Conservation (phyloP, 371 early-diverging fungal species). For the Synchytrium microbalum region DNA sequence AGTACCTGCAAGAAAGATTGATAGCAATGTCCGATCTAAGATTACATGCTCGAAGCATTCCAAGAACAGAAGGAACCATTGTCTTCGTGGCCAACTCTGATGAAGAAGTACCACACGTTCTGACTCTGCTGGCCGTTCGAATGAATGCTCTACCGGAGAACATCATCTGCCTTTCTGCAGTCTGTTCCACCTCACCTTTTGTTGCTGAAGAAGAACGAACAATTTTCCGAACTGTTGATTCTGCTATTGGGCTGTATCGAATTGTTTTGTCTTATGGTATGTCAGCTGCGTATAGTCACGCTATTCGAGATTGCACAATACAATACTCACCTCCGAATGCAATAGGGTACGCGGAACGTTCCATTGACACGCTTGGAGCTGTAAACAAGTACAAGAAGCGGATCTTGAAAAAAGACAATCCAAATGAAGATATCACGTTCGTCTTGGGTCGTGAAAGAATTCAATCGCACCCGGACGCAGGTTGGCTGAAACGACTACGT, state of each 20-base stretch:
- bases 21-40: slow-evolving; percentile 28
- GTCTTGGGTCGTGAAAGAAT: slow-evolving; percentile 31
- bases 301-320: background rate
- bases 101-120: slow-evolving; percentile 36
- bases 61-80: slow-evolving; percentile 29
- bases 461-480: slow-evolving; percentile 4
- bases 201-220: slow-evolving; percentile 33
- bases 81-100: slow-evolving; percentile 35
- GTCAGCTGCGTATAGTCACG: background rate
- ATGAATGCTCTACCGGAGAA: slow-evolving; percentile 28
- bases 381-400: slow-evolving; percentile 26
- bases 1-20: slow-evolving; percentile 18
- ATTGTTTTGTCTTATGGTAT: slow-evolving; percentile 34
- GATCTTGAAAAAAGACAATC: slow-evolving; percentile 17
- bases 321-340: slow-evolving; percentile 1
- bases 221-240: slow-evolving; percentile 33
- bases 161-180: slow-evolving; percentile 32
- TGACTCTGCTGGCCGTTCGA: slow-evolving; percentile 26
- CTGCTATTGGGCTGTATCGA: slow-evolving; percentile 30
- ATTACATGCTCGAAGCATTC: slow-evolving; percentile 18
- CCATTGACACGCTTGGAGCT: slow-evolving; percentile 27
- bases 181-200: slow-evolving; percentile 25
- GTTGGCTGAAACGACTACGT: slow-evolving; percentile 14
- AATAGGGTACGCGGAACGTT: slow-evolving; percentile 32
- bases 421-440: slow-evolving; percentile 24